Evolutionary conservation across 371 early-diverging fungal genomes (phyloP), one percentile per base, ranked within the genome.

Genomic region (Mortierella sp.): DNA sequence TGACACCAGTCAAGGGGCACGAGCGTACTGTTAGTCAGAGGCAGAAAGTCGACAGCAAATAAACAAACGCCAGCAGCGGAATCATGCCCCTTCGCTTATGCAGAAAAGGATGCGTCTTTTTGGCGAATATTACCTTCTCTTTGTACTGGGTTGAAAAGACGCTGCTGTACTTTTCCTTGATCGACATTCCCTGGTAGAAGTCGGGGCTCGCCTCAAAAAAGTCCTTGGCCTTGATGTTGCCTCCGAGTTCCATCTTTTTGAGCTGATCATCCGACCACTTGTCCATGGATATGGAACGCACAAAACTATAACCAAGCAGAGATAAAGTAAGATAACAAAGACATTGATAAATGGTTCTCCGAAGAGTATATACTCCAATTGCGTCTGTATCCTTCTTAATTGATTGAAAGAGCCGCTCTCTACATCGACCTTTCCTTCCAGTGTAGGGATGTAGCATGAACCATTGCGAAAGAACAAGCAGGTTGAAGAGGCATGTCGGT

Each of bases 231-330:
- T 94, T 95, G 76, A 91, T 88, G 89, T 99, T 99, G 38, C 99
- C 99, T 81, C 99, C 99, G 72, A 96, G 85, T 92, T 97, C 93
- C 98, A 99, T 99, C 78, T 96, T 94, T 83, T 95, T 94, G 70
- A 97, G 89, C 86, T 99, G 99, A 88, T 97, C 97, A n/a, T 96
- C 94, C 56, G 93, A 93, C 99, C 99, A 99, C 83, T 95, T 95
- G 89, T 99, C 99, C 99, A 99, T 99, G 29, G 96, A 95, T 74
- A 99, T 96, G 27, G 99, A 99, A 29, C 99, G 96, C 60, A 99
- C 99, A 93, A 99, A 98, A 89, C 95, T 96, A 84, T 32, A 71
- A 21, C 51, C 51, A 48, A 70, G 75, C 11, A 41, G 49, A 43
- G 38, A 27, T 29, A 72, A 38, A 55, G 44, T 27, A 44, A 44